These are phyloP conservation scores for Nakazawaea pomicola DNA, from an alignment of 805 yeast genomes.

Conservation along the genomic window DNA sequence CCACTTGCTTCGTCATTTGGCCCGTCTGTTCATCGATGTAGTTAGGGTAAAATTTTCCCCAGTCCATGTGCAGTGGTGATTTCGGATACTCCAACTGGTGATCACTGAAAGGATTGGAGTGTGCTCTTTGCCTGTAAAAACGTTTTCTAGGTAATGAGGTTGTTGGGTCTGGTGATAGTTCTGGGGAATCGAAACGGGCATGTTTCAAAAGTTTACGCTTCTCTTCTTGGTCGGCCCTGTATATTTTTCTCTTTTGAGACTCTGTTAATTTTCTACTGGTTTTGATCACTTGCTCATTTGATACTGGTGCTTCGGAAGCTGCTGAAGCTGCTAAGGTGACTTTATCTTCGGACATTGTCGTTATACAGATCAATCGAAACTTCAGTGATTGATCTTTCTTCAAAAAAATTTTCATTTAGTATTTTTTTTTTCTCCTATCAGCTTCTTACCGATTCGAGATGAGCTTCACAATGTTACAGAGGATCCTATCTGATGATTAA, in stretches of 20 bases:
- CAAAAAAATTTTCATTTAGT: too few species aligned
- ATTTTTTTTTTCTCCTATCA: too few species aligned
- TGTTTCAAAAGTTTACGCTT: constrained; percentile 39
- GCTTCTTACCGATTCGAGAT: too few species aligned
- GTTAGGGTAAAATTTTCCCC: constrained; percentile 73
- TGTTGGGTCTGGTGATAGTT: neutral
- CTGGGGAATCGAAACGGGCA: constrained; percentile 35
- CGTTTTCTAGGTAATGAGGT: constrained; percentile 69
- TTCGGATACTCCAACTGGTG: constrained; percentile 86
- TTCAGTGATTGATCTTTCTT: too few species aligned
- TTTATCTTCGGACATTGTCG: too few species aligned
- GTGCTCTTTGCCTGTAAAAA: constrained; percentile 94
- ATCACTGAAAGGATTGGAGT: constrained; percentile 95
- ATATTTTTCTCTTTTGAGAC: constrained; percentile 39
- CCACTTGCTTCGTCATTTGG: constrained; percentile 50
- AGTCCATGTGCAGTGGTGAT: constrained; percentile 80
- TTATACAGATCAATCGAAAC: too few species aligned
- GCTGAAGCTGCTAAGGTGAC: neutral
- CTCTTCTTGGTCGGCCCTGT: constrained; percentile 42
- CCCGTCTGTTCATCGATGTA: constrained; percentile 38
- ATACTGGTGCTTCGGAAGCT: neutral
- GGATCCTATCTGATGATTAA: too few species aligned
- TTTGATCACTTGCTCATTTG: neutral
- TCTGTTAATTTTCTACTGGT: constrained; percentile 6
- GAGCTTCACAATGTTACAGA: too few species aligned